A percentile compares a stretch with the other conserved stretches of the same genome.
Evolutionary conservation across 345 rosid species (phyloP).

Genomic region (Lagerstroemia speciosa): DNA sequence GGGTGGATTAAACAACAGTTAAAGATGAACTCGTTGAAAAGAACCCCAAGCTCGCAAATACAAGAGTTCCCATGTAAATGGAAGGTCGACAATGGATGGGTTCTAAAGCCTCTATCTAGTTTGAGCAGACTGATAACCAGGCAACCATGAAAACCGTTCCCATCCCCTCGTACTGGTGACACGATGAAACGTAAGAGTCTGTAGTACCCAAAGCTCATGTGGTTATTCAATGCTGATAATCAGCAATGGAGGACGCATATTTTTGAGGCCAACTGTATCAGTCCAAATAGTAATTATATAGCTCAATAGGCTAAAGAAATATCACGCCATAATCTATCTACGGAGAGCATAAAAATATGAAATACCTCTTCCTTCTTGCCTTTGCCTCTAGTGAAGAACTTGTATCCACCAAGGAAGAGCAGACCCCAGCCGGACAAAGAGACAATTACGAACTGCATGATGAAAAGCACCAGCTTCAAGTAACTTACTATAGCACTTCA

Average conservation of each 20-base stretch:
- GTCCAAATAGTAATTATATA: too few species aligned
- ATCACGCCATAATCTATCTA: background rate
- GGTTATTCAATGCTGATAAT: background rate
- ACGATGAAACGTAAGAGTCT: background rate
- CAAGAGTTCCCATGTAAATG: background rate
- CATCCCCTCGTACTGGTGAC: background rate
- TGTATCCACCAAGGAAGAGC: conserved; percentile 43
- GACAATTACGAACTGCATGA: conserved; percentile 55
- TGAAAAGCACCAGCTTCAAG: background rate
- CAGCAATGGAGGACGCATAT: background rate
- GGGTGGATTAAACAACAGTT: background rate
- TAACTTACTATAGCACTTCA: background rate
- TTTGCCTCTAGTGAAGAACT: conserved; percentile 34
- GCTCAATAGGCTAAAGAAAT: background rate
- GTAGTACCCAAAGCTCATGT: background rate
- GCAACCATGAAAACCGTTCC: background rate
- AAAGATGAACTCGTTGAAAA: background rate
- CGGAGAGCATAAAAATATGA: background rate
- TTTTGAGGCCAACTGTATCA: too few species aligned
- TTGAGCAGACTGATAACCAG: background rate
- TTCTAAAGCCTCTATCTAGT: background rate
- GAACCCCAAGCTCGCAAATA: background rate
- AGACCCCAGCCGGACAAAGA: conserved; percentile 60
- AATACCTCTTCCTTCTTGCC: conserved; percentile 47
- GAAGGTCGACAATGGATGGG: background rate